Percentiles rank a stretch among this genome's conserved stretches.
Conservation (phyloP, 306 rosid species). For the Lagenaria siceraria region DNA sequence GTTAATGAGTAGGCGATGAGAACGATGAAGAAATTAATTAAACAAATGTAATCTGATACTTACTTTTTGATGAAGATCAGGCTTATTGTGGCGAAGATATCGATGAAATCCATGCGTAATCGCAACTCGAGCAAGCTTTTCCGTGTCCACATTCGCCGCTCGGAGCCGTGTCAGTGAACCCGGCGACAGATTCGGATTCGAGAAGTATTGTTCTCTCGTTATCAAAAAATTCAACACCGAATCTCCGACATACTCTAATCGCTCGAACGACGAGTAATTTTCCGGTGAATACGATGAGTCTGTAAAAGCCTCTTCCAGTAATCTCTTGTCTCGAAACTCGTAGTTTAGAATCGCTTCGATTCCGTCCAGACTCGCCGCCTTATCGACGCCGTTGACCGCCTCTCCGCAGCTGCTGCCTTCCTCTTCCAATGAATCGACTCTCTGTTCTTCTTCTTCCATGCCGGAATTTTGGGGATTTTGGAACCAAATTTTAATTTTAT, state of each 20-base stretch:
- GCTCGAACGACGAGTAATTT: conserved; percentile 16
- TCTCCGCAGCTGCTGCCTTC: neutral
- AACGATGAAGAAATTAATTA: neutral
- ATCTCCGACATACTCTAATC: conserved; percentile 44
- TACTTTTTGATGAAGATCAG: conserved; percentile 26
- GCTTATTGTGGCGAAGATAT: conserved; percentile 36
- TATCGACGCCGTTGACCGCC: neutral
- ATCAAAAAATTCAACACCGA: conserved; percentile 31
- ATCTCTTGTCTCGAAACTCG: conserved; percentile 20
- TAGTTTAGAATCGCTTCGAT: conserved; percentile 36
- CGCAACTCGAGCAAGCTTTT: conserved; percentile 55
- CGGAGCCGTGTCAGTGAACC: conserved; percentile 44
- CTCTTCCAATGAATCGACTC: neutral
- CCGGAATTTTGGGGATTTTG: neutral
- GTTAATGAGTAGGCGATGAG: neutral
- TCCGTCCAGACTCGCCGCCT: conserved; percentile 11
- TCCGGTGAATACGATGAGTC: conserved; percentile 12
- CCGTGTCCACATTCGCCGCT: conserved; percentile 48
- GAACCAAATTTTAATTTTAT: neutral
- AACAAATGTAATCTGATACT: neutral
- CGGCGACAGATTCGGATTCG: conserved; percentile 20
- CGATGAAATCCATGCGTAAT: conserved; percentile 34
- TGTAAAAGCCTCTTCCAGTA: conserved; percentile 46
- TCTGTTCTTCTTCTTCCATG: neutral
- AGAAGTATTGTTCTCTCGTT: conserved; percentile 27